Percentiles rank a stretch among this genome's conserved stretches.
These are phyloP conservation scores for Carallia pectinifolia DNA, from an alignment of 345 rosid species.

Conservation along the genomic window DNA sequence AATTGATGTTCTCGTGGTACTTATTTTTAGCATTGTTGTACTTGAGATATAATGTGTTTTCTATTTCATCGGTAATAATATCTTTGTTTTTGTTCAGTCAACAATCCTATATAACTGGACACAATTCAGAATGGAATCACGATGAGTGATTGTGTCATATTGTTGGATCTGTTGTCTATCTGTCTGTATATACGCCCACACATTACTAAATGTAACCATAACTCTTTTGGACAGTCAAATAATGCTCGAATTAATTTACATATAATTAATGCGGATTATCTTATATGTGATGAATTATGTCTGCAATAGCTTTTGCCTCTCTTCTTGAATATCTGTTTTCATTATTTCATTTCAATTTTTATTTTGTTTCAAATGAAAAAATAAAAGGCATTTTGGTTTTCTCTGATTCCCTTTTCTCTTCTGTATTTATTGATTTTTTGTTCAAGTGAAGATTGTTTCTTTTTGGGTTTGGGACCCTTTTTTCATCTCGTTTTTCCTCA, in stretches of 20 bases:
- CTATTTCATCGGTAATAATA: neutral
- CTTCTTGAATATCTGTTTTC: too few relatives aligned
- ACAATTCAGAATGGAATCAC: neutral
- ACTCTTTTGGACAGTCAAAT: neutral
- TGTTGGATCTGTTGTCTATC: neutral
- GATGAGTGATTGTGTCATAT: neutral
- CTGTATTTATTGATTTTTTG: too few relatives aligned
- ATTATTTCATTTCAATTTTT: too few relatives aligned
- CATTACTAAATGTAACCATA: neutral
- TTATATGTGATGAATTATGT: neutral
- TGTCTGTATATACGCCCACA: too few relatives aligned
- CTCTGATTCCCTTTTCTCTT: too few relatives aligned
- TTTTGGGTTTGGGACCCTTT: too few relatives aligned
- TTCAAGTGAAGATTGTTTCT: too few relatives aligned
- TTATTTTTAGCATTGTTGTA: neutral
- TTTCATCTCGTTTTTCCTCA: too few relatives aligned
- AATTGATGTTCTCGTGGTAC: conserved; percentile 87
- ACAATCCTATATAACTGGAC: neutral
- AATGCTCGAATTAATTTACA: neutral
- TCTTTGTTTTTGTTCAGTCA: neutral
- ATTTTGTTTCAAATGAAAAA: too few relatives aligned
- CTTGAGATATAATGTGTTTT: too few relatives aligned
- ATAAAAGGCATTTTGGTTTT: too few relatives aligned
- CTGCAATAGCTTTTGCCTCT: too few relatives aligned
- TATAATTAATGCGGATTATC: neutral